Percentiles rank a stretch among this genome's conserved stretches.
These are phyloP conservation scores for Microbotryum silenes-acaulis DNA, from an alignment of 1,284 basidiomycete species.

Conservation along the genomic window DNA sequence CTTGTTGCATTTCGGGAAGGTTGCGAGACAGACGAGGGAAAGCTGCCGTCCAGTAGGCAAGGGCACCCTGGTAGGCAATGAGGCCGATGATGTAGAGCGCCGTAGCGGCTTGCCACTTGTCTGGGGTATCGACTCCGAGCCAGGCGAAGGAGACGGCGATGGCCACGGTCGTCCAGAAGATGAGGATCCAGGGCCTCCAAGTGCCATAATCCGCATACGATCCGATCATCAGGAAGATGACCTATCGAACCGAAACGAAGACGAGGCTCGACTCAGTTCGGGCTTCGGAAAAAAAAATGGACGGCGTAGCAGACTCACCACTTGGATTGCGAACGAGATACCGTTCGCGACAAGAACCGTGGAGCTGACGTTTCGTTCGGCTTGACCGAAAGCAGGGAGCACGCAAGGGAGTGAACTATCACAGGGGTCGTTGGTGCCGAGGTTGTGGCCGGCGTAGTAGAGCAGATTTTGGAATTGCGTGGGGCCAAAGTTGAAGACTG, in stretches of 20 bases:
- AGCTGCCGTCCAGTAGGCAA: constrained; percentile 72
- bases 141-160: constrained; percentile 72
- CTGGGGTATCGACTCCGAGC: constrained; percentile 51
- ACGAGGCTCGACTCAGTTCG: no score
- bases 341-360: constrained; percentile 32
- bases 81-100: constrained; percentile 73
- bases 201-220: constrained; percentile 72
- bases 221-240: constrained; percentile 68
- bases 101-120: constrained; percentile 66
- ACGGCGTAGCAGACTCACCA: neutral
- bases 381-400: constrained; percentile 27
- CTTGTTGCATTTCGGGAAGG: constrained; percentile 56
- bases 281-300: no score
- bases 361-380: constrained; percentile 28
- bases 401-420: constrained; percentile 13
- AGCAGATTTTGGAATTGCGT: constrained; percentile 35
- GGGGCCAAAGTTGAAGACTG: constrained; percentile 37
- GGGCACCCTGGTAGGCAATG: constrained; percentile 66
- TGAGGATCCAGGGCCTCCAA: constrained; percentile 66
- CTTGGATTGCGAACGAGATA: constrained; percentile 37
- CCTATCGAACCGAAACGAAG: no score
- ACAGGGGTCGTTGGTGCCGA: constrained; percentile 2
- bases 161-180: constrained; percentile 62
- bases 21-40: constrained; percentile 77
- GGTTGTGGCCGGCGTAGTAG: constrained; percentile 10